phyloP scores from a whole-genome alignment of 306 rosid genomes.

The Trichosanthes truncata region DNA sequence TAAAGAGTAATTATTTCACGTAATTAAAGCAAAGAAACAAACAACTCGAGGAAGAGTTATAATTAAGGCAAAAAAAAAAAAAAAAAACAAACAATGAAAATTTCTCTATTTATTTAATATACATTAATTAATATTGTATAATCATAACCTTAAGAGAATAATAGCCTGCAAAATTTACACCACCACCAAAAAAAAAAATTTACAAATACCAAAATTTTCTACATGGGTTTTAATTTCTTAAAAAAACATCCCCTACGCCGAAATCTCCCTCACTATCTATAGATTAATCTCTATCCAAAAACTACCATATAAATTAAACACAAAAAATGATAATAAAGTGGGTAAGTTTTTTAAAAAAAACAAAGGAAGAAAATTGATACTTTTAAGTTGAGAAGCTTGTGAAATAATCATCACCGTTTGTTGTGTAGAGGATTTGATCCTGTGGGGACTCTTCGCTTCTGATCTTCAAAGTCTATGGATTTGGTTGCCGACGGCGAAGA shows the following conservation, averaged over 20 bases:
- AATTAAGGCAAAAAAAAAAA: background rate
- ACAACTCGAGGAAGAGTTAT: background rate
- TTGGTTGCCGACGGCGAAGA: constrained; percentile 3
- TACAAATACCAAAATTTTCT: background rate
- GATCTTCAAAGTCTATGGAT: constrained; percentile 28
- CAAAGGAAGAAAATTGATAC: background rate
- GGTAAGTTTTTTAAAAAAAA: background rate
- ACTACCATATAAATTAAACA: background rate
- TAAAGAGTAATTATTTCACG: background rate
- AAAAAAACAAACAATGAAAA: background rate
- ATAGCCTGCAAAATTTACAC: background rate
- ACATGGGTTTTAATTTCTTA: background rate
- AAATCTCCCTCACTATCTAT: background rate
- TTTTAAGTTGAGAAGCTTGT: constrained; percentile 16
- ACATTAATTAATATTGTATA: background rate
- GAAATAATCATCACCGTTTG: constrained; percentile 42
- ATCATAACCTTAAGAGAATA: background rate
- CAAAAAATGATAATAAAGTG: background rate
- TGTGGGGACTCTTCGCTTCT: constrained; percentile 77
- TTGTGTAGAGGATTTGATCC: constrained; percentile 97
- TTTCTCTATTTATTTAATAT: background rate
- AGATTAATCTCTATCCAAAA: background rate
- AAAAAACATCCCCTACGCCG: background rate
- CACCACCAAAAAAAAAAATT: background rate
- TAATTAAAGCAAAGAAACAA: background rate